Evolutionary conservation across 164 flowering plant genomes (phyloP), one percentile per base, ranked within the genome.

Genomic region (Chimonanthus praecox): DNA sequence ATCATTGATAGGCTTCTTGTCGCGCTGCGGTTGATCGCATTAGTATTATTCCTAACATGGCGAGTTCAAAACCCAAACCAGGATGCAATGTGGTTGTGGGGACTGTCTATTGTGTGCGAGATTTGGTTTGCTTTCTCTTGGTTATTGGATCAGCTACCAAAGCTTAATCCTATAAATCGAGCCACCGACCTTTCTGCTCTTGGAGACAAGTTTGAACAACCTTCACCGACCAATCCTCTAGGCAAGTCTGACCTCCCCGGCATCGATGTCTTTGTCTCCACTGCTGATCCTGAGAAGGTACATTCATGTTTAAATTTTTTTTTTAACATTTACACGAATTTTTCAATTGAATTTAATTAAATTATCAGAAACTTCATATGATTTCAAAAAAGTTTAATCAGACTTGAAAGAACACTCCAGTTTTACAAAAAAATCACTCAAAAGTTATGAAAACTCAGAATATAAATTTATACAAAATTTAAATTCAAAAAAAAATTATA

Each of bases 211-310:
- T 92, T 92, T 76, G 98, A 92, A 74, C 73, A 76, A 18, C 90
- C 92, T 33, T 80, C 74, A 44, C 85, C 81, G 7, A 76, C 73
- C 76, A 89, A 89, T 61, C 89, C 95, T 5, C 79, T 84, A 3
- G 98, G 93, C 50, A 88, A 81, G 70, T 93, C 98, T 47, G 97
- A 93, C 83, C 97, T 93, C 60, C 98, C 97, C 2, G 92, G 94
- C 64, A 78, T 92, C 33, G 98, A 92, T 75, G 69, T 92, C 66
- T 91, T 89, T 76, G 94, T 92, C 72, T 93, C 98, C 16, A 93
- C 98, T 47, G 94, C 97, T 15, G 98, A 93, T 78, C 98, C 94
- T 0, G 90, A 90, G 1, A 90, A 90, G 73, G 94, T 88, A 49
- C 88, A 33, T 33, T 33, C 33, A 33, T 33, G 2, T 33, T 33